Conservation (phyloP, 306 rosid species). For the Rosa chinensis region DNA sequence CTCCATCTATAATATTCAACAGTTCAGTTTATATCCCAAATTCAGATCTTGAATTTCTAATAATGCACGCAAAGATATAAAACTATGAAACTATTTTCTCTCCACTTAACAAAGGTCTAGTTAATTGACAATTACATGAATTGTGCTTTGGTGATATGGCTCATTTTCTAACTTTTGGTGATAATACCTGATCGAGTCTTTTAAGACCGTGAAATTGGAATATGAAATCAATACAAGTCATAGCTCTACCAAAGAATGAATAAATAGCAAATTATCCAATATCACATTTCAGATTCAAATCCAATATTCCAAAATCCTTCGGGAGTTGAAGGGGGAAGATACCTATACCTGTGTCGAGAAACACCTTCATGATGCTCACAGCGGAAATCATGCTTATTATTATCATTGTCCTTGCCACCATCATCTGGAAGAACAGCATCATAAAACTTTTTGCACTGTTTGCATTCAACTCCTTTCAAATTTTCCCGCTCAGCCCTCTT, state of each 20-base stretch:
- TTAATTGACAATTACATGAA: background rate
- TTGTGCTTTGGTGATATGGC: background rate
- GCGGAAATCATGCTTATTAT: conserved; percentile 47
- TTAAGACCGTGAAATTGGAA: conserved; percentile 9
- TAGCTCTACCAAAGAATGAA: background rate
- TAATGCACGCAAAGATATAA: background rate
- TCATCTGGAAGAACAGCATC: conserved; percentile 81
- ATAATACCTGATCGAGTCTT: conserved; percentile 4
- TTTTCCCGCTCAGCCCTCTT: conserved; percentile 90
- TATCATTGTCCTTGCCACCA: conserved; percentile 41
- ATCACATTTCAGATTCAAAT: conserved; percentile 83
- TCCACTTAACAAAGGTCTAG: background rate
- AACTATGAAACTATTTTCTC: background rate
- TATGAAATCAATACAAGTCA: background rate
- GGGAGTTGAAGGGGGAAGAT: conserved; percentile 90
- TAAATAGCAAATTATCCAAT: background rate
- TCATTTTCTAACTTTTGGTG: background rate
- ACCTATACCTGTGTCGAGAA: conserved; percentile 91
- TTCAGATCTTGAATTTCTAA: background rate
- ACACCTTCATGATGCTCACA: conserved; percentile 97
- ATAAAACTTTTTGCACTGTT: conserved; percentile 83
- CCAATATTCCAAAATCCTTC: conserved; percentile 99
- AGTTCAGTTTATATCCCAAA: background rate
- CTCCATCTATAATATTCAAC: background rate
- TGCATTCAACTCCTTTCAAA: conserved; percentile 90